Conservation (phyloP, 371 early-diverging fungal genomes). For the Sanchytrium tribonematis region DNA sequence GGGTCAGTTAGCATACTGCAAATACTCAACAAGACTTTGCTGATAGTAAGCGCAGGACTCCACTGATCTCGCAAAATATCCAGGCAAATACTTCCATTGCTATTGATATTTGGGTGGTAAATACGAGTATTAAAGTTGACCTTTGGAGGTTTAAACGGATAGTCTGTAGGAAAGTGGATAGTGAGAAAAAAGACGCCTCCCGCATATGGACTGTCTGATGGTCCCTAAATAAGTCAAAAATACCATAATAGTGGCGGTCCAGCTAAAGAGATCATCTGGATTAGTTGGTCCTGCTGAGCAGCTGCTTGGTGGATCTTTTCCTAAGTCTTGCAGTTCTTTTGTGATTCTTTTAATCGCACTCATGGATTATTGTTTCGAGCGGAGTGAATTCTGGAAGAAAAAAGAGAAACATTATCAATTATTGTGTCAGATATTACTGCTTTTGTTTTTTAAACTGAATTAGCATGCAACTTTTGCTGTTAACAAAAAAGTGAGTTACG, state of each 20-base stretch:
- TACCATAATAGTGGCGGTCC: conserved; percentile 67
- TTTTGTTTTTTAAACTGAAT: too few species aligned
- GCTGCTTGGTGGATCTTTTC: conserved; percentile 73
- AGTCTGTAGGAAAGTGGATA: conserved; percentile 94
- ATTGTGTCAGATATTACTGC: too few species aligned
- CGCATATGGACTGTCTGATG: conserved; percentile 21
- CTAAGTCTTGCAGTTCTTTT: conserved; percentile 80
- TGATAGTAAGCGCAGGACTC: conserved; percentile 95
- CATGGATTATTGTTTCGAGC: too few species aligned
- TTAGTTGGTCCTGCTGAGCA: conserved; percentile 62
- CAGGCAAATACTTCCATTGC: conserved; percentile 90
- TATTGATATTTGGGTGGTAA: conserved; percentile 98
- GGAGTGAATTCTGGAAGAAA: too few species aligned
- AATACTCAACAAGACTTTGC: conserved; percentile 83
- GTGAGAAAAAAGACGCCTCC: conserved; percentile 87
- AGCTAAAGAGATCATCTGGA: background rate
- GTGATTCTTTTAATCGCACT: too few species aligned
- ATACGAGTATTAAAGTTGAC: conserved; percentile 86
- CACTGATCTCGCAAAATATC: conserved; percentile 95
- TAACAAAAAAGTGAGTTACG: too few species aligned
- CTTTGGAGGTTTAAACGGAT: conserved; percentile 98
- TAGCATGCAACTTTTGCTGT: too few species aligned
- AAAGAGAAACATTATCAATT: too few species aligned
- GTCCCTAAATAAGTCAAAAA: conserved; percentile 5
- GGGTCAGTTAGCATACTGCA: conserved; percentile 93